phyloP scores from a whole-genome alignment of 257 asterid species.

The Primulina tabacum region DNA sequence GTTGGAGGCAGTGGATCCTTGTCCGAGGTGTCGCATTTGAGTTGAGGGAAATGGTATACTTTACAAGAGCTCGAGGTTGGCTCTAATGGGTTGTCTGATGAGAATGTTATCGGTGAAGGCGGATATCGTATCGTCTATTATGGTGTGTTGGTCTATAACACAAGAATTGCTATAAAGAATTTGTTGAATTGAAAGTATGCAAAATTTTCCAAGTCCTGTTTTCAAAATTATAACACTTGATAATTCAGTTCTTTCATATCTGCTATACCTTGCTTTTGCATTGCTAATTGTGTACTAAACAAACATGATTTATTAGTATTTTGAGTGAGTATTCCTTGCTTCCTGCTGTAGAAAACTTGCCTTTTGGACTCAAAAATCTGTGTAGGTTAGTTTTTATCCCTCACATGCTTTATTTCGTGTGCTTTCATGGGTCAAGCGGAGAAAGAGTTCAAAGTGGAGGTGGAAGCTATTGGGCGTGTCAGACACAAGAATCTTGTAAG shows the following conservation, averaged over 20 bases:
- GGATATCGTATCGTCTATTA: constrained; percentile 91
- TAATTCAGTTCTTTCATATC: not conserved
- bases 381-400: constrained; percentile 12
- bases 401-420: constrained; percentile 22
- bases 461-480: constrained; percentile 88
- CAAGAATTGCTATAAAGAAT: constrained; percentile 83
- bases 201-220: constrained; percentile 17
- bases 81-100: constrained; percentile 81
- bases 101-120: constrained; percentile 94
- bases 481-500: constrained; percentile 96
- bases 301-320: not conserved
- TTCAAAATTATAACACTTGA: not conserved
- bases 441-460: constrained; percentile 93
- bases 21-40: constrained; percentile 94
- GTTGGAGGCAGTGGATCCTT: constrained; percentile 73
- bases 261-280: not conserved
- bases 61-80: constrained; percentile 95
- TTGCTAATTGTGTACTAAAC: not conserved
- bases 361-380: constrained; percentile 6
- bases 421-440: constrained; percentile 88
- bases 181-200: constrained; percentile 78
- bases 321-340: not conserved
- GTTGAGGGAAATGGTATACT: constrained; percentile 99
- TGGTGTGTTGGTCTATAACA: constrained; percentile 70
- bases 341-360: not conserved